Base-by-base conservation (phyloP, 805 yeast genomes). In the Candida easanensis region DNA sequence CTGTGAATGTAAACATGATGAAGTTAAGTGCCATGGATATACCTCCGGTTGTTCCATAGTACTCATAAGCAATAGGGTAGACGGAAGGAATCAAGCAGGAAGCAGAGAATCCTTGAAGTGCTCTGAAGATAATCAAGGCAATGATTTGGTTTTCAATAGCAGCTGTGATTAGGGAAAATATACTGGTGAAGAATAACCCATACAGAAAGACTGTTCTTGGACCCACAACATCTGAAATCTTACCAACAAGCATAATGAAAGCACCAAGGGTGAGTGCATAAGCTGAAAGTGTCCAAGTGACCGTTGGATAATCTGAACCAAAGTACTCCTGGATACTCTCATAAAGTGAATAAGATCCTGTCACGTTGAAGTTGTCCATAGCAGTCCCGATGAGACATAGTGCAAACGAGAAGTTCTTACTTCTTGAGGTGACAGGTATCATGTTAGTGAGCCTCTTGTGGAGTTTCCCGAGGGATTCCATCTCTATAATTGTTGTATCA, bases 21-120 rank as follows among this genome's bases (percentile, higher is more conserved):
- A 65, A 49, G 3, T 46, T 42, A 3, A 57, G 49, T 20, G 64
- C 39, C 2, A 66, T 64, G 9, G 42, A 40, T 4, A 54, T 62
- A 17, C 61, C 44, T 7, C 47, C 42, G 18, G 53, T 51, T 6
- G 64, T 68, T 9, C 47, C 39, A 40, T 58, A 66, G 21, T 58
- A 51, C 26, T 55, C 46, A 0, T 63, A 65, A 8, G 65, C 57
- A 11, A 68, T 43, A 0, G 69, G 65, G 38, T 58, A 65, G 7
- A 65, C 52, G 10, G 64, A 51, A 3, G 77, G 77, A 11, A 73
- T 56, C 13, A 66, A 42, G 4, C 66, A 61, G 2, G 77, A 65
- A 3, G 68, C 77, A 15, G 69, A 62, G 7, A 71, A 51, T 15
- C 77, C 77, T 49, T 72, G 77, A 1, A 73, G 41, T 3, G 75